Evolutionary conservation across 495 filamentous ascomycete genomes (phyloP), one percentile per base, ranked within the genome.

Genomic region (Cudoniella acicularis): DNA sequence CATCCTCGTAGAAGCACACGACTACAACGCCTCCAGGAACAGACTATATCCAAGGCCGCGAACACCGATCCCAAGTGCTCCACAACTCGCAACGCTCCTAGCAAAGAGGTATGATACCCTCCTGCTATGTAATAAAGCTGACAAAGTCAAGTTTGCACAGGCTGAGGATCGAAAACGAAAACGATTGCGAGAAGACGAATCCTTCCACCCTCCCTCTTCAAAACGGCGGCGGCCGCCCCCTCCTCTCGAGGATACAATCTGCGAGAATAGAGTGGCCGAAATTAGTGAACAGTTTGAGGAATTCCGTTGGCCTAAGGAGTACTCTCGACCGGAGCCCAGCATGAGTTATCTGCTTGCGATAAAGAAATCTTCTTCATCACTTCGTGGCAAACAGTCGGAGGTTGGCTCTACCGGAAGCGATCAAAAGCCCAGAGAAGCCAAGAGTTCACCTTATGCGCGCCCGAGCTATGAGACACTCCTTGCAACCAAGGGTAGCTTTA

Each of bases 71-170:
- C 52, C 20, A 56, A 56, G 52, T 23, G 40, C n/a, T n/a, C 56
- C 47, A 24, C 51, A 64, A 56, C 45, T 27, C 55, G 42, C 49
- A 63, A 59, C 22, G 55, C 60, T 58, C 61, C 25, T 40, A 22
- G 54, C 54, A 57, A 56, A 62, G 56, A 69, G 66, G 65, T 56
- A 67, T 61, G 65, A 54, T n/a, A n/a, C n/a, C 41, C 52, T 59
- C 50, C 61, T 62, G 40, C 54, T 61, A 62, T 60, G 50, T 52
- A 57, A 56, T 52, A 62, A 62, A 60, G 60, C 65, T 69, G 61
- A 66, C 46, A 52, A 50, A 65, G 48, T 55, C 54, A 54, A 64
- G 47, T 61, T 60, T 62, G 61, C 51, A 52, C 62, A 62, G 55
- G 20, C 26, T 56, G 17, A 55, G 42, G 24, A 43, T 42, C 52